Evolutionary conservation across 108 stramenopile species (phyloP).

Genomic region (Stephanodiscus triporus): DNA sequence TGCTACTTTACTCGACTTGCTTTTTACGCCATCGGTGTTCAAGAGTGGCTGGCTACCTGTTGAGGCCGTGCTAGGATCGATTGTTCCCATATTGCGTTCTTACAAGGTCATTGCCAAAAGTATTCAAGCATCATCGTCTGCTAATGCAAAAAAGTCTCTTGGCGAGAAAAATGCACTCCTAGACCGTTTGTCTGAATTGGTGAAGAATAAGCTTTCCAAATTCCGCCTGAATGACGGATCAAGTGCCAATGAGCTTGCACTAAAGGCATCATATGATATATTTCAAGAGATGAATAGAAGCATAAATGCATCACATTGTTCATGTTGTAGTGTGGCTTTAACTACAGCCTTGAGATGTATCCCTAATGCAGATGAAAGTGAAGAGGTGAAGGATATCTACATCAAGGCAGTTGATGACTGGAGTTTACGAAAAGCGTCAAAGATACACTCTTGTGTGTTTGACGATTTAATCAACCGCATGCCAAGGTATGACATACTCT

Average conservation of each 20-base stretch:
- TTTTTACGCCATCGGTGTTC: conserved; percentile 55
- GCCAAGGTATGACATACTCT: conserved; percentile 30
- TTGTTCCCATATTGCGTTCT: conserved; percentile 60
- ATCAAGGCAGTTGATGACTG: conserved; percentile 60
- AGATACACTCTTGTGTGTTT: conserved; percentile 63
- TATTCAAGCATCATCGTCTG: conserved; percentile 36
- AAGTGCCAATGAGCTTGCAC: conserved; percentile 30
- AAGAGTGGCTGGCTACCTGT: conserved; percentile 53
- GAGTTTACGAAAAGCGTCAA: conserved; percentile 68
- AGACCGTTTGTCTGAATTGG: conserved; percentile 59
- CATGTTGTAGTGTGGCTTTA: conserved; percentile 64
- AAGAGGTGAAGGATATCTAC: conserved; percentile 47
- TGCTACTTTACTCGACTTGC: conserved; percentile 65
- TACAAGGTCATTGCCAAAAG: conserved; percentile 48
- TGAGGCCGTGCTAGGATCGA: conserved; percentile 56
- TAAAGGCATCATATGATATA: conserved; percentile 41
- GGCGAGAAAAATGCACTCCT: conserved; percentile 63
- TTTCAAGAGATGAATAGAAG: conserved; percentile 49
- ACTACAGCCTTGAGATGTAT: conserved; percentile 55
- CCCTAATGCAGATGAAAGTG: conserved; percentile 38
- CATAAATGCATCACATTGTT: conserved; percentile 53
- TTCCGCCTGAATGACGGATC: conserved; percentile 40
- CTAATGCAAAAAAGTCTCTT: conserved; percentile 34
- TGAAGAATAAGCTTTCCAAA: conserved; percentile 74
- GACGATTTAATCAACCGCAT: conserved; percentile 64